A percentile compares a stretch with the other conserved stretches of the same genome.
Conservation (phyloP, 208 protist genomes). For the Trypanosoma caninum region DNA sequence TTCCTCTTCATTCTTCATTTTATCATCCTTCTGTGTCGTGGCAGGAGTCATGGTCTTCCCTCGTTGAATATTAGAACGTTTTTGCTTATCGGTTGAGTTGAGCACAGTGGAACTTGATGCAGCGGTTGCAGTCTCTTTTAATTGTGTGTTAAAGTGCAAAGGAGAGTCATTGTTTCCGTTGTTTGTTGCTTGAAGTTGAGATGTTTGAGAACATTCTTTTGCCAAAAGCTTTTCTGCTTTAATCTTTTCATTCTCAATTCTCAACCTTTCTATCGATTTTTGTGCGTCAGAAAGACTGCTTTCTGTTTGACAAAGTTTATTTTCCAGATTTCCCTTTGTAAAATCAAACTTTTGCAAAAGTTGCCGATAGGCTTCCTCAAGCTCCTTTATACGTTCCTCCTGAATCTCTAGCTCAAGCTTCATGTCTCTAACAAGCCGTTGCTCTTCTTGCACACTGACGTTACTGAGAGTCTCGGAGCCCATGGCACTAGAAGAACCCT, state of each 20-base stretch:
- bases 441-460: slow-evolving; percentile 11
- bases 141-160: neutral
- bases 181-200: no score
- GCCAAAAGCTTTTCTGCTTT: neutral
- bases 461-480: slow-evolving; percentile 14
- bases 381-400: slow-evolving; percentile 50
- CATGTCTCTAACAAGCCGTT: slow-evolving; percentile 22
- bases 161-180: no score
- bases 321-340: slow-evolving; percentile 23
- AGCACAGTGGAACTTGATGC: no score
- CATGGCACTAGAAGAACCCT: slow-evolving; percentile 1
- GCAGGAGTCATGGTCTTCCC: no score
- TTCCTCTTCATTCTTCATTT: neutral
- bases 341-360: slow-evolving; percentile 37
- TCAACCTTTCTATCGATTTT: neutral
- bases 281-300: neutral
- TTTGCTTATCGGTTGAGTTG: no score
- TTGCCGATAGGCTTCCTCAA: slow-evolving; percentile 31
- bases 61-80: no score
- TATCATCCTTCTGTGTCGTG: no score
- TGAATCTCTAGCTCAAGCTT: slow-evolving; percentile 37
- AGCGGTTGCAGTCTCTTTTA: neutral
- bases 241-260: neutral
- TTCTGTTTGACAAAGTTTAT: slow-evolving; percentile 11
- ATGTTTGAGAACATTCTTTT: no score